A percentile compares a stretch with the other conserved stretches of the same genome.
These are phyloP conservation scores for Tylopilus sp. DNA, from an alignment of 768 basidiomycete genomes.

Conservation along the genomic window DNA sequence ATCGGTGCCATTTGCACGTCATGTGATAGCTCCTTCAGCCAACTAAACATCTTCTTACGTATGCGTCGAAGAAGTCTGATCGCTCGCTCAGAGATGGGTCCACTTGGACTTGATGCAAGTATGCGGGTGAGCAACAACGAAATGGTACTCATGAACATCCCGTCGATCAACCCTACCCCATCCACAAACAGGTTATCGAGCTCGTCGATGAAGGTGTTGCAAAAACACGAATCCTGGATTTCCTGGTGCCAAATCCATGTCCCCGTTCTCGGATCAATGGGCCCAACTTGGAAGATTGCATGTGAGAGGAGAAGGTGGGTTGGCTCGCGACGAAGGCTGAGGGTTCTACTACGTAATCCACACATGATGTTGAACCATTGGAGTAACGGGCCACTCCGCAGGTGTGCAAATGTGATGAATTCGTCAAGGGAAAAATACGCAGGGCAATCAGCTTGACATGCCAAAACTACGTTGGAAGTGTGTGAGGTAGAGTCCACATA, in stretches of 20 bases:
- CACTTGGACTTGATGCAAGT: neutral
- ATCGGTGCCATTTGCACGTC: neutral
- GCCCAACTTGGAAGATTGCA: neutral
- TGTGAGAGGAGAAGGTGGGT: neutral
- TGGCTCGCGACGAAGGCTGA: neutral
- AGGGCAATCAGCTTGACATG: neutral
- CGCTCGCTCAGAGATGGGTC: neutral
- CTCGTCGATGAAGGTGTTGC: neutral
- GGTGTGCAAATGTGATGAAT: neutral
- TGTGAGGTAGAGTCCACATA: no score
- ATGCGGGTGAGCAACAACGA: neutral
- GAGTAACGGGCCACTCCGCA: neutral
- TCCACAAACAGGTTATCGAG: neutral
- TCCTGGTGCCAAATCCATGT: neutral
- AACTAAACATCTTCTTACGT: neutral
- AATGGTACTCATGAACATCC: neutral
- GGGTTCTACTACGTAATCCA: neutral
- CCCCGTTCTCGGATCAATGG: neutral
- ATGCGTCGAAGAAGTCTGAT: neutral
- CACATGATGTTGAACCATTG: neutral
- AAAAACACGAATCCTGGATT: neutral
- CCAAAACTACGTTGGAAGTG: neutral
- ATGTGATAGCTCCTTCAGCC: neutral
- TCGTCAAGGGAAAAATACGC: neutral
- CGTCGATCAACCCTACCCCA: neutral